A percentile compares a stretch with the other conserved stretches of the same genome.
Evolutionary conservation across 2,329 filamentous ascomycete genomes (phyloP).

Genomic region (Rhinocladiella mackenziei): DNA sequence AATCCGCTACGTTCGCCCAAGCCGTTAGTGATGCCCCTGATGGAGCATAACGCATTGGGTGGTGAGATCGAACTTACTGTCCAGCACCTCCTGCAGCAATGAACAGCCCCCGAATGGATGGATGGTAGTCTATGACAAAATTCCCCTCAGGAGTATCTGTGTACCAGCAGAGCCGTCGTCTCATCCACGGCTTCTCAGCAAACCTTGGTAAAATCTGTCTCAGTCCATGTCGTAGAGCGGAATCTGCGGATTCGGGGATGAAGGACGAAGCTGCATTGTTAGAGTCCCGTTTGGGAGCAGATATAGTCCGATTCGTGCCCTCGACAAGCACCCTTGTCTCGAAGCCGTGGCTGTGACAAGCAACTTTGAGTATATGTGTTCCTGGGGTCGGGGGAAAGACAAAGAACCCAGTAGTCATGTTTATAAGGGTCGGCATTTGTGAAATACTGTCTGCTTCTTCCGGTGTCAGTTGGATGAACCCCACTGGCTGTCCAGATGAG

Average conservation of each 20-base stretch:
- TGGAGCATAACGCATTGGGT: background rate
- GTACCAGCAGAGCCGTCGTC: constrained; percentile 69
- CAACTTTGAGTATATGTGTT: constrained; percentile 61
- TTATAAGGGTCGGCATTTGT: constrained; percentile 60
- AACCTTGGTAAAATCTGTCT: constrained; percentile 59
- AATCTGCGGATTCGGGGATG: constrained; percentile 53
- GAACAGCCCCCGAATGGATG: constrained; percentile 49
- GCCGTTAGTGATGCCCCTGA: background rate
- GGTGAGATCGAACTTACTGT: constrained; percentile 36
- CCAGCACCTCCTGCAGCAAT: constrained; percentile 51
- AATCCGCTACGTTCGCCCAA: constrained; percentile 43
- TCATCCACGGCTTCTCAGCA: constrained; percentile 56
- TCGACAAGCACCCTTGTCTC: constrained; percentile 37
- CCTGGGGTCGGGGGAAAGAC: constrained; percentile 51
- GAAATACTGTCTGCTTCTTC: constrained; percentile 65
- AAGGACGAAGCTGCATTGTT: constrained; percentile 40
- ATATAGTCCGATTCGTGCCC: constrained; percentile 30
- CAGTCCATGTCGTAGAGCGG: constrained; percentile 58
- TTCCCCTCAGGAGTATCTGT: constrained; percentile 67
- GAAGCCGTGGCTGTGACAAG: constrained; percentile 66
- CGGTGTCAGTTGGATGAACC: constrained; percentile 69
- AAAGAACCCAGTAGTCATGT: constrained; percentile 49
- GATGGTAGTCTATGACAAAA: constrained; percentile 68
- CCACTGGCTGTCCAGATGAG: constrained; percentile 75
- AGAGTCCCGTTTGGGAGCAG: constrained; percentile 35